Conservation (phyloP, 305 asterid genomes). For the Stenogyne calaminthoides region DNA sequence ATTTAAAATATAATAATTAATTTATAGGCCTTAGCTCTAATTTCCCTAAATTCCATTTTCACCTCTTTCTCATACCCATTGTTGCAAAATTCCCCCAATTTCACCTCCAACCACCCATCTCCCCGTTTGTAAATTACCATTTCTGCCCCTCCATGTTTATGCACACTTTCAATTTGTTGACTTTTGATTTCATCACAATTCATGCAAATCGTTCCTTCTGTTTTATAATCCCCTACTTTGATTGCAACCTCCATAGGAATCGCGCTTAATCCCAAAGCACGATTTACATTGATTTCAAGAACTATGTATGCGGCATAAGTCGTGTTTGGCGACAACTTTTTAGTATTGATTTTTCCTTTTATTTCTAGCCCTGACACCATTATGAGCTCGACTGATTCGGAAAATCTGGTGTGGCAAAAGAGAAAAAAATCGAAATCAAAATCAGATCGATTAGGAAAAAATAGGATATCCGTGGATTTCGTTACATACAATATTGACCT, state of each 20-base stretch:
- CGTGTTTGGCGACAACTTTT: slow-evolving; percentile 55
- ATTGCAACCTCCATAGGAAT: slow-evolving; percentile 47
- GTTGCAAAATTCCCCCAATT: slow-evolving; percentile 56
- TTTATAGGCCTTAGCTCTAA: slow-evolving; percentile 57
- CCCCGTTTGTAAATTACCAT: slow-evolving; percentile 29
- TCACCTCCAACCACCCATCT: slow-evolving; percentile 73
- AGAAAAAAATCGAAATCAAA: background rate
- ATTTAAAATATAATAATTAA: background rate
- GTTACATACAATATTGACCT: no score
- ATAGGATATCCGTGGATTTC: background rate
- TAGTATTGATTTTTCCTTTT: slow-evolving; percentile 43
- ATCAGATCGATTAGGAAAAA: no score
- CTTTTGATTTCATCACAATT: background rate
- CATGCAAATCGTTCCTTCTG: slow-evolving; percentile 36
- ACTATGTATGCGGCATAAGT: slow-evolving; percentile 61
- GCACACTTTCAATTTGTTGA: background rate
- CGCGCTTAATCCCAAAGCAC: slow-evolving; percentile 56
- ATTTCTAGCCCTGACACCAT: slow-evolving; percentile 68
- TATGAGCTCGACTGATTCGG: slow-evolving; percentile 58
- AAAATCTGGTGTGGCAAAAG: slow-evolving; percentile 37
- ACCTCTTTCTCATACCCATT: slow-evolving; percentile 44
- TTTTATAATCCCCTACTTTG: slow-evolving; percentile 37
- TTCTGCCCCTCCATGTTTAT: slow-evolving; percentile 22
- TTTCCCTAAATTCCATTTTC: slow-evolving; percentile 48
- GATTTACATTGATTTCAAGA: slow-evolving; percentile 41